Base-by-base conservation (phyloP, 208 protist species). In the Tetramitus jugosus region DNA sequence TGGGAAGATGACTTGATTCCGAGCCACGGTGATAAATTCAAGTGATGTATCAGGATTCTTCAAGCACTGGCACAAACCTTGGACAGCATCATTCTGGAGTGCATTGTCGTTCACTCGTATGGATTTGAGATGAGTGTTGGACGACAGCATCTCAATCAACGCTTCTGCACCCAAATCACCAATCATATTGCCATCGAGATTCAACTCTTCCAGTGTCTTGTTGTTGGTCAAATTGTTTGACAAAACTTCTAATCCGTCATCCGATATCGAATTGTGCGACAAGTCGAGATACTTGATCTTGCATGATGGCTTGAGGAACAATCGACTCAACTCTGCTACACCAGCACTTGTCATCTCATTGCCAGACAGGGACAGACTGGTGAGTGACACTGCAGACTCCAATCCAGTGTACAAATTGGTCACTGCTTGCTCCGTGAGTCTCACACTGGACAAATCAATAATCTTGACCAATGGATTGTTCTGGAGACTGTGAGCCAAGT, bases 221-320 rank as follows among this genome's bases (percentile, higher is more conserved):
- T 69, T 69, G 1, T 29, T 13, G 7, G 13, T 17, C 31, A 69
- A 43, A 69, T 29, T 13, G 4, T 37, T 43, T 43, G 31, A 29
- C 39, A 69, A 43, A 69, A 26, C 62, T n/a, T 69, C 62, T 13
- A 29, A n/a, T 42, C 62, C 62, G 37, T 43, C 14, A 43, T 69
- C 62, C 26, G 26, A 37, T 23, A 69, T 69, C 23, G 37, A 17
- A 43, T 69, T 69, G 33, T 40, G 37, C 43, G 62, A 69, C 14
- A 69, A 42, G 33, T 69, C 62, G 29, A 69, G 20, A 26, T 29
- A 26, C 31, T 13, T 43, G 23, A 69, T n/a, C n/a, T n/a, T n/a
- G n/a, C n/a, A n/a, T n/a, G n/a, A n/a, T n/a, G n/a, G n/a, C n/a
- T n/a, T n/a, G n/a, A n/a, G n/a, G n/a, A n/a, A n/a, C n/a, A n/a